phyloP scores from a whole-genome alignment of 371 early-diverging fungal genomes.

The Mucor plumbeus region DNA sequence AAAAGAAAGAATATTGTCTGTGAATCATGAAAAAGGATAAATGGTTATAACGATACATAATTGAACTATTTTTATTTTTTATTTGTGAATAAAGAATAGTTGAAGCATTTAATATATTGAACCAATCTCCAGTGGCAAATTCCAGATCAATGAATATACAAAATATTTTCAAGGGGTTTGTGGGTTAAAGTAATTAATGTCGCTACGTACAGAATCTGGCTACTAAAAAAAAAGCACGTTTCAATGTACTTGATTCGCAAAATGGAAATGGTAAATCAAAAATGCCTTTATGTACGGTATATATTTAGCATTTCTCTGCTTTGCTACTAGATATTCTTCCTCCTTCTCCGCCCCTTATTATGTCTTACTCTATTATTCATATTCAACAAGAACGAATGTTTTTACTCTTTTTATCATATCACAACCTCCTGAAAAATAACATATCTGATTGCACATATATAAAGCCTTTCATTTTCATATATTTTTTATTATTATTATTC shows the following conservation, averaged over 20 bases:
- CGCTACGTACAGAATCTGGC: not conserved
- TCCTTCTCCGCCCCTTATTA: no score
- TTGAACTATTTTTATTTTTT: no score
- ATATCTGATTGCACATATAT: not conserved
- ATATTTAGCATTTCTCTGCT: not conserved
- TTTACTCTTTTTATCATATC: not conserved
- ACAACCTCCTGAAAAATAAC: not conserved
- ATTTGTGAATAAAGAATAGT: no score
- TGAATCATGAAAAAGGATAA: no score
- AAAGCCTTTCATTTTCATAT: not conserved
- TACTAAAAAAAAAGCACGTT: not conserved
- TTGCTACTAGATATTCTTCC: not conserved
- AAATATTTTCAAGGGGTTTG: not conserved
- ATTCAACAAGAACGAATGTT: not conserved
- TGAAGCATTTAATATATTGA: not conserved
- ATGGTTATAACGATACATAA: no score
- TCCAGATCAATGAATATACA: constrained; percentile 4
- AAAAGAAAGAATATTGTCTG: no score
- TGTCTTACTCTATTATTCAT: not conserved
- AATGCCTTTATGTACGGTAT: not conserved
- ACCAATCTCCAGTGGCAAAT: constrained; percentile 7
- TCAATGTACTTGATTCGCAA: not conserved
- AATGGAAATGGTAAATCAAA: not conserved
- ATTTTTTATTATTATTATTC: not conserved
- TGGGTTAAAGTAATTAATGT: constrained; percentile 1